A percentile compares a stretch with the other conserved stretches of the same genome.
Evolutionary conservation across 768 basidiomycete species (phyloP).

Genomic region (Calvatia gigantea): DNA sequence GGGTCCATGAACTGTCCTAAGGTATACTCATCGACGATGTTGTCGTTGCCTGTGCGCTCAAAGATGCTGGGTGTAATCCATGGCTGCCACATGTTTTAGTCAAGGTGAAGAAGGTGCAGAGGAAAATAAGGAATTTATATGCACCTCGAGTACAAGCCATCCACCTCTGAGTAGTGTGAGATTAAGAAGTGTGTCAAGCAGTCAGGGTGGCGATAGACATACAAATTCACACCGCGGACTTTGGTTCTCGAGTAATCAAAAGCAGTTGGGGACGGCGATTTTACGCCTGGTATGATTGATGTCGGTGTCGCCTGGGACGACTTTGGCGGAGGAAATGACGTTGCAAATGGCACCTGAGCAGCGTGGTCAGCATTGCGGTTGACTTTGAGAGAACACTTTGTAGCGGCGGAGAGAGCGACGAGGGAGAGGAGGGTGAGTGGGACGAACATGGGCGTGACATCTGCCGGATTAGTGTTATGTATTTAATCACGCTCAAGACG

Average conservation of each 20-base stretch:
- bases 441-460: constrained; percentile 1
- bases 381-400: constrained; percentile 1
- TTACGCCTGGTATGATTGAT: no score
- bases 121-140: constrained; percentile 1
- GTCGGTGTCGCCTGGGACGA: neutral
- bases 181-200: neutral
- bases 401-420: neutral
- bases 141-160: constrained; percentile 61
- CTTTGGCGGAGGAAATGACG: neutral
- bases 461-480: neutral
- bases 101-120: neutral
- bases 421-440: neutral
- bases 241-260: constrained; percentile 19
- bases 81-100: constrained; percentile 36
- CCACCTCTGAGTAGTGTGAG: constrained; percentile 42
- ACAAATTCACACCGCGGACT: constrained; percentile 63
- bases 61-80: constrained; percentile 82
- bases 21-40: constrained; percentile 61
- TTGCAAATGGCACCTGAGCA: neutral
- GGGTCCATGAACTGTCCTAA: constrained; percentile 50
- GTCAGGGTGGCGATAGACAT: constrained; percentile 20
- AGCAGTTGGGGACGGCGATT: neutral
- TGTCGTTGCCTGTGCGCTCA: constrained; percentile 51
- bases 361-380: neutral
- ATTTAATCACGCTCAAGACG: neutral